These are phyloP conservation scores for Dictyostelium firmibasis DNA, from an alignment of 78 protist species.

Conservation along the genomic window DNA sequence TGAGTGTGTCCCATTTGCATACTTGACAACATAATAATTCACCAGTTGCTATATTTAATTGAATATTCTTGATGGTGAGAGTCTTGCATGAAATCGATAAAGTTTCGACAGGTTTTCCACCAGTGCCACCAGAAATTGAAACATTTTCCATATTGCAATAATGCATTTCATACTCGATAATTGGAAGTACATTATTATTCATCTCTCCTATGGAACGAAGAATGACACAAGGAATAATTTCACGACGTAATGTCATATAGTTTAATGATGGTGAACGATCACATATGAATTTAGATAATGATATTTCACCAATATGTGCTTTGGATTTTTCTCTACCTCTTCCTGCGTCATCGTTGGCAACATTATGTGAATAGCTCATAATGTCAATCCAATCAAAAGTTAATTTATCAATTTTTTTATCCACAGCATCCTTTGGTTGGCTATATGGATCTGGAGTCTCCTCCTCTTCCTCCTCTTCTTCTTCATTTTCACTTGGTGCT, in stretches of 20 bases:
- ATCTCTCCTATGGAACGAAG: background rate
- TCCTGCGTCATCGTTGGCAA: background rate
- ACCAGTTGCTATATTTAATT: background rate
- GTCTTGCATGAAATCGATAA: background rate
- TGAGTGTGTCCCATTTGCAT: background rate
- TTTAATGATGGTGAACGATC: constrained; percentile 10
- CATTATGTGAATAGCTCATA: constrained; percentile 31
- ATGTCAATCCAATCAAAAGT: constrained; percentile 5
- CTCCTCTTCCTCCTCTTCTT: too few relatives aligned
- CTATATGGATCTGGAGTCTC: background rate
- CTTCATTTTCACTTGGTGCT: background rate
- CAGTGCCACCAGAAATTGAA: constrained; percentile 22
- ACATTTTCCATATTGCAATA: background rate
- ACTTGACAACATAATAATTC: constrained; percentile 16
- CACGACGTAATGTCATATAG: background rate
- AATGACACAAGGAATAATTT: background rate
- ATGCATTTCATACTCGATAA: constrained; percentile 18
- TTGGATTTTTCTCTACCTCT: background rate
- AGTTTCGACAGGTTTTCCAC: constrained; percentile 52
- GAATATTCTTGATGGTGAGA: background rate
- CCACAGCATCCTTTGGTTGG: background rate
- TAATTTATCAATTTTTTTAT: background rate
- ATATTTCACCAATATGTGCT: background rate
- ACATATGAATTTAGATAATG: background rate
- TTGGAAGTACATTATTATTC: background rate